phyloP scores from a whole-genome alignment of 192 early-diverging fungal species.

The Backusella tarrabulga region DNA sequence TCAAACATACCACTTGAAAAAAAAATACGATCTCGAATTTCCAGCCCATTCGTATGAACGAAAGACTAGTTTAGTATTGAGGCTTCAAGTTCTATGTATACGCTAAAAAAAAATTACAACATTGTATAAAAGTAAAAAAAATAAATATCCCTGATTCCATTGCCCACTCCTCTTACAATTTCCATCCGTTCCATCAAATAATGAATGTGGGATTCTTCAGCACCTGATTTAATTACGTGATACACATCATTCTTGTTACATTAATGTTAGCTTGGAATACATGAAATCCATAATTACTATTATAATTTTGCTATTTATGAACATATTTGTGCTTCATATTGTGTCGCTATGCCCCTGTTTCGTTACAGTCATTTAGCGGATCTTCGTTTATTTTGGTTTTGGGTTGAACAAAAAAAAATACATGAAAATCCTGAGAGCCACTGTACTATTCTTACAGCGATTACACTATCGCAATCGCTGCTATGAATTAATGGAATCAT shows the following conservation, averaged over 20 bases:
- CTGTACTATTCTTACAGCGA: not conserved
- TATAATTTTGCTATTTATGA: constrained; percentile 9
- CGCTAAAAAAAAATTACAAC: not conserved
- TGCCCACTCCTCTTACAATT: not conserved
- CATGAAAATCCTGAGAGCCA: not conserved
- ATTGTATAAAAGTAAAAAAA: not conserved
- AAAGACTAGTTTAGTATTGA: not conserved
- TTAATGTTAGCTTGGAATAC: not conserved
- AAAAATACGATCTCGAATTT: not conserved
- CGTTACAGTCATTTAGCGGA: not conserved
- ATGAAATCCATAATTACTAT: not conserved
- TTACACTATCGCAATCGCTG: not conserved
- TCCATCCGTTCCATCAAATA: not conserved
- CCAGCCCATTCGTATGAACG: not conserved
- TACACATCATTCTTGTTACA: not conserved
- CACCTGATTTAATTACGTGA: constrained; percentile 4
- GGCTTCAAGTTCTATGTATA: not conserved
- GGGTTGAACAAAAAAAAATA: not conserved
- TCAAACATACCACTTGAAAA: not conserved
- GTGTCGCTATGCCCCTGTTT: not conserved
- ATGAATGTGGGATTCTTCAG: not conserved
- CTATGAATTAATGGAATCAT: not conserved
- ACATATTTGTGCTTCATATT: constrained; percentile 5
- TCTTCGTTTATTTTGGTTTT: not conserved
- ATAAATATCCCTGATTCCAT: not conserved